phyloP scores from a whole-genome alignment of 139 green algal genomes.

The Picochlorum sp. region DNA sequence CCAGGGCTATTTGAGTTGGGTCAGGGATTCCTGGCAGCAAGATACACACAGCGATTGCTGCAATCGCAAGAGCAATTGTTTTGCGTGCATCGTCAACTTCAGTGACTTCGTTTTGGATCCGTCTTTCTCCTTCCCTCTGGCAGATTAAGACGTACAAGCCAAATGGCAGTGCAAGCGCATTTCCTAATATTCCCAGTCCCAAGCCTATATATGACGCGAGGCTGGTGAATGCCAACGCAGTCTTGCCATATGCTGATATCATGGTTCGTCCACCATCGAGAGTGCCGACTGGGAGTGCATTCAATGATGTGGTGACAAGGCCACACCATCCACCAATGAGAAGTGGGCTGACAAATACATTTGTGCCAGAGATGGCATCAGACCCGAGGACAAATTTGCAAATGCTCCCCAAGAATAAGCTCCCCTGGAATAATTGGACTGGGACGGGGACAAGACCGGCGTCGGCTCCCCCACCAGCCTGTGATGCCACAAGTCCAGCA shows the following conservation, averaged over 20 bases:
- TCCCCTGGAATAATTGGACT: slow-evolving; percentile 68
- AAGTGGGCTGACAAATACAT: slow-evolving; percentile 46
- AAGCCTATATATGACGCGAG: slow-evolving; percentile 79
- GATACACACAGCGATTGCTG: slow-evolving; percentile 52
- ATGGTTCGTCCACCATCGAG: slow-evolving; percentile 73
- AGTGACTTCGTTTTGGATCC: slow-evolving; percentile 62
- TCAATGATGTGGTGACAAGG: slow-evolving; percentile 69
- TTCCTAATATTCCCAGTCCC: slow-evolving; percentile 65
- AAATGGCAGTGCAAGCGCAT: slow-evolving; percentile 66
- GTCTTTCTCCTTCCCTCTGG: slow-evolving; percentile 61
- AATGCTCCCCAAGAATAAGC: slow-evolving; percentile 58
- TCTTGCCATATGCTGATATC: slow-evolving; percentile 46
- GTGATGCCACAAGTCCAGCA: slow-evolving; percentile 29
- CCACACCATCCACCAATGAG: slow-evolving; percentile 76
- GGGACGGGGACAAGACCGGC: slow-evolving; percentile 72
- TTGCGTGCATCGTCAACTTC: slow-evolving; percentile 27
- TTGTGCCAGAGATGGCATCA: slow-evolving; percentile 20
- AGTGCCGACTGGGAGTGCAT: slow-evolving; percentile 71
- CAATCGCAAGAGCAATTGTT: slow-evolving; percentile 28
- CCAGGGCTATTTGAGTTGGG: slow-evolving; percentile 23
- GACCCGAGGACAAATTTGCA: slow-evolving; percentile 42
- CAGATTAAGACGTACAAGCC: slow-evolving; percentile 81
- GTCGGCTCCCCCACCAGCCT: slow-evolving; percentile 17
- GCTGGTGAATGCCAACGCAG: slow-evolving; percentile 51
- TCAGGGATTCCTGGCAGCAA: slow-evolving; percentile 64